Conservation (phyloP, 2,329 filamentous ascomycete species). For the Alternaria ethzedia region DNA sequence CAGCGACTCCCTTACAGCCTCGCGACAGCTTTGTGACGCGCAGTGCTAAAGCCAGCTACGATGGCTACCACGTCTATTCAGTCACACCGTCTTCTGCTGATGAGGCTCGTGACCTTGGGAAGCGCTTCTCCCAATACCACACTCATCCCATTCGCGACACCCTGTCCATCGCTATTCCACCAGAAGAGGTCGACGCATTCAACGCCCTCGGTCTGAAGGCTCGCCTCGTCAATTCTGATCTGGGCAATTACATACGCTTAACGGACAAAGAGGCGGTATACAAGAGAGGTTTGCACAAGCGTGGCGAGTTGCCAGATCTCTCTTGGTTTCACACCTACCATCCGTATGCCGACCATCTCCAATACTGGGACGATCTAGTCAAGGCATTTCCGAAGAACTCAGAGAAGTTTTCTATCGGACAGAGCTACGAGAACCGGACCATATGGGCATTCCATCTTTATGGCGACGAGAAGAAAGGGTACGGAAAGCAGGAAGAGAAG, state of each 20-base stretch:
- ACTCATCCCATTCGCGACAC: slow-evolving; percentile 28
- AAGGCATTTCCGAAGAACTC: slow-evolving; percentile 35
- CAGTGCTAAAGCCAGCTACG: slow-evolving; percentile 14
- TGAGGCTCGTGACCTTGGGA: slow-evolving; percentile 20
- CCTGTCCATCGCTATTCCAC: slow-evolving; percentile 48
- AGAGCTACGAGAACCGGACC: slow-evolving; percentile 39
- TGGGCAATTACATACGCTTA: slow-evolving; percentile 51
- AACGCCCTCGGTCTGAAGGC: slow-evolving; percentile 44
- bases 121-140: slow-evolving; percentile 24
- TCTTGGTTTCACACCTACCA: slow-evolving; percentile 44
- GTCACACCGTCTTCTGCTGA: slow-evolving; percentile 20
- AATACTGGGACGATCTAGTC: slow-evolving; percentile 40
- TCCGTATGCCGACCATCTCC: slow-evolving; percentile 36
- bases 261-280: slow-evolving; percentile 21
- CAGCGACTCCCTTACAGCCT: slow-evolving; percentile 14
- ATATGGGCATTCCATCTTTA: slow-evolving; percentile 38
- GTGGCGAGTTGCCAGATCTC: slow-evolving; percentile 51
- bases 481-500: slow-evolving; percentile 22
- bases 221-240: slow-evolving; percentile 53
- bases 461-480: slow-evolving; percentile 28
- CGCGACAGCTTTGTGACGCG: slow-evolving; percentile 1
- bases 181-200: slow-evolving; percentile 48
- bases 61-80: slow-evolving; percentile 29
- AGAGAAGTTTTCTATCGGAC: slow-evolving; percentile 34
- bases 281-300: slow-evolving; percentile 19